Evolutionary conservation across 2,329 filamentous ascomycete genomes (phyloP), one percentile per base, ranked within the genome.

Genomic region (Phyllosticta capitalensis): DNA sequence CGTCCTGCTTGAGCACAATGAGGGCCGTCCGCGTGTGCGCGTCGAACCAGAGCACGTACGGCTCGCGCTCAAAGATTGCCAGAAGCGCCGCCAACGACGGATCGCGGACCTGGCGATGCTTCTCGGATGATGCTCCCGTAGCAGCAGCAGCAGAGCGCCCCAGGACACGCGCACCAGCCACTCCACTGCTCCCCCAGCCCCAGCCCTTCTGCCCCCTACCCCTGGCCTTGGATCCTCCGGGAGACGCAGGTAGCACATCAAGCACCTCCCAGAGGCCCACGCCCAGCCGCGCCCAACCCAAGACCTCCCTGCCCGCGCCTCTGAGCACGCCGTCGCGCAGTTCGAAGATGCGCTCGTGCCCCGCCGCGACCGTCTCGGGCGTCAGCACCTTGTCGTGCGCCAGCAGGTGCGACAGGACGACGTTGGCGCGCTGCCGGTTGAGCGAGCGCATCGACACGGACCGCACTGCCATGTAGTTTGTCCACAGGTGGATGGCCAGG

Each of bases 401-500:
- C 21, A 81, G 64, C 4, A 87, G 70, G 57, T 82, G 76, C 49
- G 83, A 80, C 66, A 92, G 86, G 1, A 95, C 78, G 20, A 96
- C 84, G 54, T 87, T 89, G 1, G 91, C 89, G 38, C 94, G 83
- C 72, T 97, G 92, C 21, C 90, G 82, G 74, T 96, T 97, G 38
- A 97, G 78, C 6, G 84, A 89, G 48, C 83, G 82, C 86, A 97
- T 90, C 69, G 84, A 85, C 17, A 99, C 92, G 54, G 88, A 81
- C 63, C 87, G 81, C 5, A 99, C 92, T 50, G 91, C 94, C 33
- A 84, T 80, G 72, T 95, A 92, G 72, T 97, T 97, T 66, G 88
- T 91, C 68, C 80, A 82, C 6, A 97, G 80, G 72, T 97, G 94
- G 6, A 89, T 76, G 12, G 83, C 77, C 17, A 96, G 81, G 20